These are phyloP conservation scores for Aspergillus wentii DNA, from an alignment of 495 filamentous ascomycete genomes.

Conservation along the genomic window DNA sequence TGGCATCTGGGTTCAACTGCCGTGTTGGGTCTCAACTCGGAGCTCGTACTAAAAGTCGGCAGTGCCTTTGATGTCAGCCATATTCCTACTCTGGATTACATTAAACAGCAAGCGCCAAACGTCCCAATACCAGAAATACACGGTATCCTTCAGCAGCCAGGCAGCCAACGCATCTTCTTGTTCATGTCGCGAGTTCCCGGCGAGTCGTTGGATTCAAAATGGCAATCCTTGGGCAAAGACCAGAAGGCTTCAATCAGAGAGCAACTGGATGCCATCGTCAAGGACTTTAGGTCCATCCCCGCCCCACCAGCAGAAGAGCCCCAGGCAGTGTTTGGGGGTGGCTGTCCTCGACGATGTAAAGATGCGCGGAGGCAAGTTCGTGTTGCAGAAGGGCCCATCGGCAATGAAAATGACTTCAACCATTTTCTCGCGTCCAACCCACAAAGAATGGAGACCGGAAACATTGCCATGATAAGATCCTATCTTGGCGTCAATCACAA, in stretches of 20 bases:
- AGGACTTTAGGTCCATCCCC: slow-evolving; percentile 7
- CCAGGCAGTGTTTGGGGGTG: slow-evolving; percentile 11
- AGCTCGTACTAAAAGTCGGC: slow-evolving; percentile 13
- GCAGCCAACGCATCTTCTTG: slow-evolving; percentile 7
- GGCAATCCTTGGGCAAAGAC: slow-evolving; percentile 4
- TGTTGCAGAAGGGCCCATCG: slow-evolving; percentile 5
- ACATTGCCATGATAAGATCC: slow-evolving; percentile 10
- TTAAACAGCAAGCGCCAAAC: slow-evolving; percentile 4
- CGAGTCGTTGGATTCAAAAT: slow-evolving; percentile 6
- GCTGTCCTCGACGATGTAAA: slow-evolving; percentile 11
- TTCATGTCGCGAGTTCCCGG: slow-evolving; percentile 13
- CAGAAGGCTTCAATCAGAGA: slow-evolving; percentile 10
- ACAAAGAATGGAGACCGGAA: slow-evolving; percentile 2
- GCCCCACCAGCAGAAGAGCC: slow-evolving; percentile 7
- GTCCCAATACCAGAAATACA: slow-evolving; percentile 13
- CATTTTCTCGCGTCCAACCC: slow-evolving; percentile 8
- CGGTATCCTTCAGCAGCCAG: slow-evolving; percentile 9
- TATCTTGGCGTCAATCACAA: slow-evolving; percentile 6
- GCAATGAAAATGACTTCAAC: slow-evolving; percentile 15
- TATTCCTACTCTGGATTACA: slow-evolving; percentile 6
- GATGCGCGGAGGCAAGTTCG: slow-evolving; percentile 11
- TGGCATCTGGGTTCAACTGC: slow-evolving; percentile 23
- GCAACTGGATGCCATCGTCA: slow-evolving; percentile 11
- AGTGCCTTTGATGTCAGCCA: slow-evolving; percentile 6
- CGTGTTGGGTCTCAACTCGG: slow-evolving; percentile 23